Evolutionary conservation across 2,329 filamentous ascomycete species (phyloP).

Genomic region (Chrysosporium keratinophilum): DNA sequence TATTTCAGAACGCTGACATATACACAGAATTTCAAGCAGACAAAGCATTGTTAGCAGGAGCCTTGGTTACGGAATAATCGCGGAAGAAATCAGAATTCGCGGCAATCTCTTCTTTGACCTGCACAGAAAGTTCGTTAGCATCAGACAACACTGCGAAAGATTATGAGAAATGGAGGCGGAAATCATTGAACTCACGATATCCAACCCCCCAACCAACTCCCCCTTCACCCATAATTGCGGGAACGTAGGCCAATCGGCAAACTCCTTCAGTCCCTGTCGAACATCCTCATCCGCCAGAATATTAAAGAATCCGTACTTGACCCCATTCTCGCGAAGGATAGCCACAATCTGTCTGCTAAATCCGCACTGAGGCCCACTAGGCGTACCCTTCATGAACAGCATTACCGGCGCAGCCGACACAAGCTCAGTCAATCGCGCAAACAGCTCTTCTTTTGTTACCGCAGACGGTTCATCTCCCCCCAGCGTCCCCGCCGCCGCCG

Average conservation of each 20-base stretch:
- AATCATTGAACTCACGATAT: slow-evolving; percentile 68
- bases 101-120: slow-evolving; percentile 90
- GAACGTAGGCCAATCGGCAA: slow-evolving; percentile 96
- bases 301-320: slow-evolving; percentile 98
- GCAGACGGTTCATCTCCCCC: slow-evolving; percentile 28
- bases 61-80: slow-evolving; percentile 49
- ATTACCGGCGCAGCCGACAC: slow-evolving; percentile 95
- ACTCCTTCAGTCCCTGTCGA: slow-evolving; percentile 89
- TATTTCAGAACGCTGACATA: slow-evolving; percentile 9
- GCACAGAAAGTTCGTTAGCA: slow-evolving; percentile 7
- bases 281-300: slow-evolving; percentile 97
- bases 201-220: slow-evolving; percentile 82
- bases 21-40: slow-evolving; percentile 9
- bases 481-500: slow-evolving; percentile 26
- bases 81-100: slow-evolving; percentile 74
- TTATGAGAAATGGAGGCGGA: slow-evolving; percentile 18
- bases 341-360: slow-evolving; percentile 85
- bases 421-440: slow-evolving; percentile 67
- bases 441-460: slow-evolving; percentile 70
- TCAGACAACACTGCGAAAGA: slow-evolving; percentile 4
- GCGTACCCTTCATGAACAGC: slow-evolving; percentile 98
- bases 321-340: slow-evolving; percentile 74
- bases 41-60: slow-evolving; percentile 15
- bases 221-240: slow-evolving; percentile 89
- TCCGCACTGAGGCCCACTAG: slow-evolving; percentile 74